Percentiles rank a stretch among this genome's conserved stretches.
These are phyloP conservation scores for Phaeodactylum tricornutum DNA, from an alignment of 108 stramenopile species.

Conservation along the genomic window DNA sequence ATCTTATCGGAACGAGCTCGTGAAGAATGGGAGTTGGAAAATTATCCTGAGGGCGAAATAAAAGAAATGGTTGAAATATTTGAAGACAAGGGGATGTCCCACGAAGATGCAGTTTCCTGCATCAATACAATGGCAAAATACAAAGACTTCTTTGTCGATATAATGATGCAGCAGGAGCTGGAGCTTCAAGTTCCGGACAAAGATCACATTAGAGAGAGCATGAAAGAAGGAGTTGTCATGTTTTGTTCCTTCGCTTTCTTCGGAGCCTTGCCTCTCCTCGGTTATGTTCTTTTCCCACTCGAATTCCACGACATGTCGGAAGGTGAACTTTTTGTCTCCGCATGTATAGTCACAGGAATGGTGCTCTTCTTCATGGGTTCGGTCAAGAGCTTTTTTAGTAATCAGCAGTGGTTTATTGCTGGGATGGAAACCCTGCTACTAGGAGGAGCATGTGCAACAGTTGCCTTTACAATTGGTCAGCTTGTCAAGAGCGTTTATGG, in stretches of 20 bases:
- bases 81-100: constrained; percentile 52
- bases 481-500: constrained; percentile 35
- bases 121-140: constrained; percentile 91
- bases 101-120: constrained; percentile 74
- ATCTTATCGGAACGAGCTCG: constrained; percentile 80
- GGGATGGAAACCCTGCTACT: constrained; percentile 87
- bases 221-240: constrained; percentile 89
- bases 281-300: constrained; percentile 73
- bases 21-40: constrained; percentile 93
- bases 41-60: constrained; percentile 92
- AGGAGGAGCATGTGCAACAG: constrained; percentile 86
- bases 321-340: constrained; percentile 54
- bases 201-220: constrained; percentile 69
- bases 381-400: constrained; percentile 87
- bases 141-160: constrained; percentile 94
- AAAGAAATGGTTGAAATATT: constrained; percentile 92
- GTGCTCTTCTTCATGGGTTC: constrained; percentile 82
- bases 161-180: constrained; percentile 97
- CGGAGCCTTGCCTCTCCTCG: constrained; percentile 82
- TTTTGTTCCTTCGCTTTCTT: constrained; percentile 85
- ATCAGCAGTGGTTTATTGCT: constrained; percentile 60
- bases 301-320: constrained; percentile 41
- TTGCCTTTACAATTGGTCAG: constrained; percentile 91
- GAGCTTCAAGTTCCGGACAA: constrained; percentile 89
- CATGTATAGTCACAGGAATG: constrained; percentile 72